phyloP scores from a whole-genome alignment of 441 rosid genomes.

The Pelargonium fulgidum region DNA sequence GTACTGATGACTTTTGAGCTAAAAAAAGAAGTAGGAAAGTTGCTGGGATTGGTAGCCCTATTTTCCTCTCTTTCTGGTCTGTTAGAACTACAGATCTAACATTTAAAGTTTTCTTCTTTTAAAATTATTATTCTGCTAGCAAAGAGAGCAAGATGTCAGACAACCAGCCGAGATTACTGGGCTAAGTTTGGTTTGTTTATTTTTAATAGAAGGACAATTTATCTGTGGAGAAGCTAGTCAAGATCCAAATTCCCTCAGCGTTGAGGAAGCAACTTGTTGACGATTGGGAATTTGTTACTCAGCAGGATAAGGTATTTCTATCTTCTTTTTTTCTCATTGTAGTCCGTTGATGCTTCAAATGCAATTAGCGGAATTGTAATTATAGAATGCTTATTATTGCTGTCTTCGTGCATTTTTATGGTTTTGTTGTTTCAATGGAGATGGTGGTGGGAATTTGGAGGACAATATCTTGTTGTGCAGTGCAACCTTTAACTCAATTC shows the following conservation, averaged over 20 bases:
- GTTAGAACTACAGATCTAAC: neutral
- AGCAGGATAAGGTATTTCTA: conserved; percentile 67
- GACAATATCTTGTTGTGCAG: neutral
- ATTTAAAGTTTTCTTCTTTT: neutral
- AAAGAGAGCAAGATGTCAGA: neutral
- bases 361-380: conserved; percentile 3
- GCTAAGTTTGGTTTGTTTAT: conserved; percentile 17
- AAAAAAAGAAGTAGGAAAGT: no score
- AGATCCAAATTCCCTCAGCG: conserved; percentile 79
- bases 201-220: conserved; percentile 51
- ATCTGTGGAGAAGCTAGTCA: conserved; percentile 58
- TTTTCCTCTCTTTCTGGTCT: neutral
- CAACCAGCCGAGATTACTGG: conserved; percentile 5
- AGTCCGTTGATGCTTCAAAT: conserved; percentile 10
- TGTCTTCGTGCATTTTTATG: neutral
- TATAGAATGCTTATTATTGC: neutral
- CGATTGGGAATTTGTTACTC: conserved; percentile 75
- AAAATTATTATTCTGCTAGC: neutral
- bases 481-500: neutral
- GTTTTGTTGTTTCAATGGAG: conserved; percentile 1
- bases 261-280: conserved; percentile 82
- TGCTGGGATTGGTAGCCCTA: no score
- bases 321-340: neutral
- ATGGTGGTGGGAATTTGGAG: conserved; percentile 6
- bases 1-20: no score